Evolutionary conservation across 2,329 filamentous ascomycete genomes (phyloP), one percentile per base, ranked within the genome.

Genomic region (Fusarium pseudograminearum): DNA sequence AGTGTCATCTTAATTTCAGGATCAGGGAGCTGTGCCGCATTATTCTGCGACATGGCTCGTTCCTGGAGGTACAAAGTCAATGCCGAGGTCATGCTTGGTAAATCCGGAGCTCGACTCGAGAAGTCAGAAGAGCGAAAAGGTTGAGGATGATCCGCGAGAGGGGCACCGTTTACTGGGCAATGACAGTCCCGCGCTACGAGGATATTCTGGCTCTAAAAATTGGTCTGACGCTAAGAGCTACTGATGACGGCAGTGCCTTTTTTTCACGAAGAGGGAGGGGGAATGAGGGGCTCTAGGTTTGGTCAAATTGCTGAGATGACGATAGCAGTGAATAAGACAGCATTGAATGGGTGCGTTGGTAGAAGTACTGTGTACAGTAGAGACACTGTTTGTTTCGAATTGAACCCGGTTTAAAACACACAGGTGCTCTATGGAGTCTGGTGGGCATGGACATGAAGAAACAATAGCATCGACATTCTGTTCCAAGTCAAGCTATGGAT

Each of bases 201-300:
- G 57, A 65, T 42, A 53, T 68, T 62, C 51, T 61, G 68, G 56
- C 67, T 75, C 67, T 73, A 58, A 71, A 75, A 66, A 40, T 18
- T 53, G 54, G 55, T 55, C 65, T 70, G 42, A 57, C 73, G 73
- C 73, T 75, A 75, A 52, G 53, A 56, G 47, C 46, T 52, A 31
- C 26, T 55, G 60, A 75, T 75, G 73, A 75, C 73, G 73, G 73
- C 66, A 70, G 69, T 61, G 73, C 65, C 44, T 66, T 55, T 66
- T 66, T 61, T 48, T 61, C 26, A 22, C 28, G 33, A 28, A 40
- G 53, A 64, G 61, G 56, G 56, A 47, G 34, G 54, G 42, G 36
- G 47, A 62, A 55, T 61, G 65, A 67, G 68, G 73, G 73, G 61
- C 34, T 66, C 36, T 44, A 24, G 41, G 20, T 36, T 38, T 47